Base-by-base conservation (phyloP, 2,329 filamentous ascomycete genomes). In the Trichoderma koningii region DNA sequence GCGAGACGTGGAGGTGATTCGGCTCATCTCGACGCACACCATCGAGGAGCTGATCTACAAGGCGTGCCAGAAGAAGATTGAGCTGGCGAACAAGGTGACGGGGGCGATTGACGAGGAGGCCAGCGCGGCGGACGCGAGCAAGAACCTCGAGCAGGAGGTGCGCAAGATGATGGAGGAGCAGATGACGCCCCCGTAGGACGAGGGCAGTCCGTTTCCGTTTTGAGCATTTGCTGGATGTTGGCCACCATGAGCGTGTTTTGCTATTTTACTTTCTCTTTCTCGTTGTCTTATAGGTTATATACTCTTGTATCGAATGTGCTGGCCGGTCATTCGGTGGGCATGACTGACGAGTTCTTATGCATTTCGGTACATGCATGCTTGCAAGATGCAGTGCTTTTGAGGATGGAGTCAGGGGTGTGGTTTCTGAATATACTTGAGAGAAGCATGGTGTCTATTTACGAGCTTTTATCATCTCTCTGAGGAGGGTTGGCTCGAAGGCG, bases 1-100 rank as follows among this genome's bases (percentile, higher is more conserved):
- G 34, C 83, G 91, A 17, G 90, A 94, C 42, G 95, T 99, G 1
- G 94, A 99, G 74, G 90, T 99, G 47, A 87, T 97, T 47, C 84
- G 93, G 34, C 83, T 99, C 1, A 89, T 99, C 62, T 91, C 91
- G 0, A 85, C 83, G 64, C 86, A 84, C 64, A 96, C 94, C 0
- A 91, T 99, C 30, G 95, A 99, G 76, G 93, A 97, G 77, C 89
- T 97, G 66, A 96, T 99, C 60, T 90, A 94, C 77, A 89, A 90
- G 52, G 87, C 97, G 0, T 96, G 95, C 45, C 87, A 94, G 77
- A 96, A 93, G 71, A 99, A 99, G 81, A 83, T 99, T 65, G 91
- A 92, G 72, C 86, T 99, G 28, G 95, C 97, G 1, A 80, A 83
- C 73, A 82, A 82, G 72, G 83, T 85, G 55, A 84, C 81, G 7